Evolutionary conservation across 495 filamentous ascomycete species (phyloP).

Genomic region (Penicillium odoratum): DNA sequence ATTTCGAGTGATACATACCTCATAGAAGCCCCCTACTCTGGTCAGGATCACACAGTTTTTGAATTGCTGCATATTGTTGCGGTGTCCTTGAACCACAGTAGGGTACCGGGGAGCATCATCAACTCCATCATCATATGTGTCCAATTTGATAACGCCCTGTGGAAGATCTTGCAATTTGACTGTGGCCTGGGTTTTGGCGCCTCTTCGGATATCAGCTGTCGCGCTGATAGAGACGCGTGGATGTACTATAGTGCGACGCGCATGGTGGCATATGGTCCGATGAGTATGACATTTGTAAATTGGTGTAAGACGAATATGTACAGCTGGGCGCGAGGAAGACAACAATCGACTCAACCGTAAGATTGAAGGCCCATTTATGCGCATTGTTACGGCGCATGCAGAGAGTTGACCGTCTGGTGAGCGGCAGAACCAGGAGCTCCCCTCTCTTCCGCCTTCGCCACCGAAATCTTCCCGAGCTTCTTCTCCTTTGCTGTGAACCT

Average conservation of each 20-base stretch:
- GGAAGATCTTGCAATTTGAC: constrained; percentile 65
- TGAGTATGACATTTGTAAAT: constrained; percentile 25
- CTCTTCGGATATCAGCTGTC: constrained; percentile 27
- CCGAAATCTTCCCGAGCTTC: constrained; percentile 43
- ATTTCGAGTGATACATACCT: constrained; percentile 45
- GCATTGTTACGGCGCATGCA: constrained; percentile 23
- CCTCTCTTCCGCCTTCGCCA: constrained; percentile 44
- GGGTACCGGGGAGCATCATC: constrained; percentile 70
- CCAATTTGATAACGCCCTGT: constrained; percentile 55
- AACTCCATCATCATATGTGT: constrained; percentile 42
- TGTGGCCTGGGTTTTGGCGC: constrained; percentile 54
- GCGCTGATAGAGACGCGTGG: constrained; percentile 17
- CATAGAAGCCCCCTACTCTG: constrained; percentile 91
- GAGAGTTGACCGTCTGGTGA: background rate
- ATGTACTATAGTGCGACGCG: constrained; percentile 25
- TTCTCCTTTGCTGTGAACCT: constrained; percentile 18
- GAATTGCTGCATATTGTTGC: constrained; percentile 86
- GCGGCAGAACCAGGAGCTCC: constrained; percentile 29
- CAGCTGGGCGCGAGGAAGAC: background rate
- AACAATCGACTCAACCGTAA: constrained; percentile 8
- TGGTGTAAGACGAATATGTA: background rate
- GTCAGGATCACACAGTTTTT: constrained; percentile 87
- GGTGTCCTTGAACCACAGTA: constrained; percentile 84
- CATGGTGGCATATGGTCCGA: constrained; percentile 38
- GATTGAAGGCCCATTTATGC: constrained; percentile 23